Evolutionary conservation across 2,329 filamentous ascomycete species (phyloP).

Genomic region (Curvularia sp.): DNA sequence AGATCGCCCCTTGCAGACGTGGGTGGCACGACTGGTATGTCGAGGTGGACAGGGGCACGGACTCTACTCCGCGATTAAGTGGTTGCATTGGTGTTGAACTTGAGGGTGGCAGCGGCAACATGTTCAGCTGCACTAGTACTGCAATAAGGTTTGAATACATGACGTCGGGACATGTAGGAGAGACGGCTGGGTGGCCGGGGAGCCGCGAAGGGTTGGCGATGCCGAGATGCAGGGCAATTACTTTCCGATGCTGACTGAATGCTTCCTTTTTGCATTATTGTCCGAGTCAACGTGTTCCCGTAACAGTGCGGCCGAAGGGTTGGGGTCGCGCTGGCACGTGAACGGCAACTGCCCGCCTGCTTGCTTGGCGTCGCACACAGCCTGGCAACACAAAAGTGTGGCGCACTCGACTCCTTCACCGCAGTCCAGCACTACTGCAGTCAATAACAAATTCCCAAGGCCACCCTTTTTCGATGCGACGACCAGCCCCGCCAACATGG

Average conservation of each 20-base stretch:
- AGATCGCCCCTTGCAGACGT: slow-evolving; percentile 2
- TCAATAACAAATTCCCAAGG: not conserved
- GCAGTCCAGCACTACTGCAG: not conserved
- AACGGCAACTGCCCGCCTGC: not conserved
- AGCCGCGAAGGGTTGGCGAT: slow-evolving; percentile 1
- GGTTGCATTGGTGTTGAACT: slow-evolving; percentile 9
- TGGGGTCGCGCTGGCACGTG: not conserved
- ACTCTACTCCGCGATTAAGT: slow-evolving; percentile 6
- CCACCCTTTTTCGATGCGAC: not conserved
- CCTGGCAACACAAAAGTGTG: too few relatives aligned
- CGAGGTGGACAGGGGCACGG: slow-evolving; percentile 2
- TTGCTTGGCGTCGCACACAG: not conserved
- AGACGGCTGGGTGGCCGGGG: slow-evolving; percentile 4
- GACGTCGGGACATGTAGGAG: slow-evolving; percentile 7
- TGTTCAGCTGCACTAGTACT: slow-evolving; percentile 11
- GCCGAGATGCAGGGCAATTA: slow-evolving; percentile 12
- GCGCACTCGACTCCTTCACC: not conserved
- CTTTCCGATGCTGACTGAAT: slow-evolving; percentile 3
- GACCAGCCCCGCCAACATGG: slow-evolving; percentile 1
- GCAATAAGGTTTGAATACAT: slow-evolving; percentile 9
- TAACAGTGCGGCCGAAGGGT: not conserved
- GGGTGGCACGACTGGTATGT: slow-evolving; percentile 2
- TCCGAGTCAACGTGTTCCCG: slow-evolving; percentile 1
- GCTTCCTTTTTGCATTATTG: slow-evolving; percentile 4
- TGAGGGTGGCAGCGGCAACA: slow-evolving; percentile 9